Base-by-base conservation (phyloP, 805 yeast species). In the Pichia nanzhaoensis region DNA sequence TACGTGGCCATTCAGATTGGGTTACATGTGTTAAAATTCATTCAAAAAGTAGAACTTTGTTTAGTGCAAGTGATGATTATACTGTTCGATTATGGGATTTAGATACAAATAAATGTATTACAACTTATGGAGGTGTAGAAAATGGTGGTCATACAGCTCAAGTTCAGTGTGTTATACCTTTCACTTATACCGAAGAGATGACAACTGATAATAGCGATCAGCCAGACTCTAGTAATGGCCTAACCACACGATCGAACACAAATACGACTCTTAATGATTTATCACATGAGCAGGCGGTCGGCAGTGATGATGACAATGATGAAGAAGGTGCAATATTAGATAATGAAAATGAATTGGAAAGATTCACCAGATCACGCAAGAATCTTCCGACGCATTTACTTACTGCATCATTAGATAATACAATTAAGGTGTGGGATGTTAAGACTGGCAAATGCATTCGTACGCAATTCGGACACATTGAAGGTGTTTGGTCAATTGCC, bases 401-500 rank as follows among this genome's bases (percentile, higher is more conserved):
- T 21, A 83, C 96, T 0, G 88, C 95, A 14, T 87, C 96, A 1
- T 68, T 91, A 48, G 98, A 90, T 63, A 89, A 89, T 64, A 90
- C 97, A 6, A 88, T 90, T 62, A 88, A 90, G 61, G 64, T 91
- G 39, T 90, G 97, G 97, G 95, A 88, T 54, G 83, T 89, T 27
- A 71, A 71, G 50, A 78, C 93, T 1, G 96, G 97, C 3, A 78
- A 80, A 61, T 91, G 98, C 59, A 77, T 89, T 10, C 73, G 96
- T 47, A 93, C 99, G 0, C 91, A 93, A 63, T 93, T 91, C 68
- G 99, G 99, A 2, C 99, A 93, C 60, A 88, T 91, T 44, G 98
- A 93, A 65, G 99, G 99, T 19, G 96, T 93, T 17, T 91, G 98
- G 97, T 88, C 91, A 36, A 84, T 93, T 45, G 88, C 93, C 16